Evolutionary conservation across 1,139 yeast genomes (phyloP).

Genomic region (Candida anutae): DNA sequence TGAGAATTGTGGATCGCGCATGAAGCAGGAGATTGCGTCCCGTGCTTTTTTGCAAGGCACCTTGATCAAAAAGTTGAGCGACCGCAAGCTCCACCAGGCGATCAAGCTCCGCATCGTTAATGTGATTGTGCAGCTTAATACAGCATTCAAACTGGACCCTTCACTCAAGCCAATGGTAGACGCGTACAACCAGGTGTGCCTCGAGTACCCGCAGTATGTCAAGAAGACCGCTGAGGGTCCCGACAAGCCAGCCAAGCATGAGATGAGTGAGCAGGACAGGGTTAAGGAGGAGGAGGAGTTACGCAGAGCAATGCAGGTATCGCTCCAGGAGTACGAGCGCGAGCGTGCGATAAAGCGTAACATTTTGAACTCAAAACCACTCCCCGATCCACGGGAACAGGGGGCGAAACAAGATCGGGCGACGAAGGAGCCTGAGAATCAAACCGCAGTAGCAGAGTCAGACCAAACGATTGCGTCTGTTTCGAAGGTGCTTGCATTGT

Average conservation of each 20-base stretch:
- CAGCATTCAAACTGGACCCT: conserved; percentile 59
- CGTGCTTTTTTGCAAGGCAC: conserved; percentile 50
- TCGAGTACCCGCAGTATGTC: conserved; percentile 38
- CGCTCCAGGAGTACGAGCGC: conserved; percentile 58
- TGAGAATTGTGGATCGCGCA: conserved; percentile 87
- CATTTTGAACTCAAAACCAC: conserved; percentile 21
- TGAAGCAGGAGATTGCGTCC: conserved; percentile 76
- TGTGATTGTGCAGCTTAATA: conserved; percentile 57
- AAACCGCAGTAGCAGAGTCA: conserved; percentile 8
- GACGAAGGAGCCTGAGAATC: neutral
- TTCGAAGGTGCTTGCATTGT: conserved; percentile 73
- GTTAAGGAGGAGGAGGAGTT: conserved; percentile 72
- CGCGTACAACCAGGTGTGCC: conserved; percentile 41
- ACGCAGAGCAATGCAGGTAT: conserved; percentile 68
- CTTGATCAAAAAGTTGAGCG: conserved; percentile 49
- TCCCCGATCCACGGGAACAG: conserved; percentile 14
- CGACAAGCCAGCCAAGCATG: conserved; percentile 53
- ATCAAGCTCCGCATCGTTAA: conserved; percentile 64
- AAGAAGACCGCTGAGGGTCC: conserved; percentile 27
- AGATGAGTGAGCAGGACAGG: conserved; percentile 41
- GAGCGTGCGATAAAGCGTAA: conserved; percentile 25
- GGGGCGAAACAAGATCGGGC: conserved; percentile 2
- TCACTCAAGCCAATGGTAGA: conserved; percentile 64
- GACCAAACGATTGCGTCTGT: conserved; percentile 41
- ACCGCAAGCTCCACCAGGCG: conserved; percentile 51